Conservation (phyloP, 1,139 yeast species). For the Geotrichum restrictum region DNA sequence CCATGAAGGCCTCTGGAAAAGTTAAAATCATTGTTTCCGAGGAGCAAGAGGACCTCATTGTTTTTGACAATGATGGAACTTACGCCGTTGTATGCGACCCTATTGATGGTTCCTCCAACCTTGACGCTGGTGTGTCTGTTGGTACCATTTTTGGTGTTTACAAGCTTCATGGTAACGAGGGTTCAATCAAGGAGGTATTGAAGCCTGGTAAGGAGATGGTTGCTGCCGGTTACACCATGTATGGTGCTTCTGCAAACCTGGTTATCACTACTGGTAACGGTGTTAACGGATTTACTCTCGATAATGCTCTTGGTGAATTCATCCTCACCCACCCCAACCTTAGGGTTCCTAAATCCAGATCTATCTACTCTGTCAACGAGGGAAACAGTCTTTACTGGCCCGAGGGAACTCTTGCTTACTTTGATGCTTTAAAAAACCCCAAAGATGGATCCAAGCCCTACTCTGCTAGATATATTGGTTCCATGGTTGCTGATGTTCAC, state of each 20-base stretch:
- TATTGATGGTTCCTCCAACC: conserved; percentile 92
- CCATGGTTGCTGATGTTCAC: conserved; percentile 98
- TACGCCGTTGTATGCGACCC: conserved; percentile 98
- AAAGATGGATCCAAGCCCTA: conserved; percentile 74
- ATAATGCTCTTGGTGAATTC: conserved; percentile 89
- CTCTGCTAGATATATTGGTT: conserved; percentile 91
- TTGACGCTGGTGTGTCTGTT: conserved; percentile 98
- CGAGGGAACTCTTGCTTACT: conserved; percentile 60
- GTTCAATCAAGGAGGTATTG: conserved; percentile 83
- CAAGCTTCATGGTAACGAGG: conserved; percentile 63
- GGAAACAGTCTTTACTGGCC: conserved; percentile 91
- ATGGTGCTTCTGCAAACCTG: conserved; percentile 94
- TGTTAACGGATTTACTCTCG: conserved; percentile 92
- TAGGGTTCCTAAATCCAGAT: conserved; percentile 58
- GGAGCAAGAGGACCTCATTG: conserved; percentile 93
- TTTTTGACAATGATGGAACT: conserved; percentile 79
- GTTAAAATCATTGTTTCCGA: conserved; percentile 89
- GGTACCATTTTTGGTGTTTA: conserved; percentile 96
- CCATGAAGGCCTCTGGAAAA: conserved; percentile 90
- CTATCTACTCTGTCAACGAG: conserved; percentile 90
- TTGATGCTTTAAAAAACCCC: conserved; percentile 73
- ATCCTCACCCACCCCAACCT: conserved; percentile 83
- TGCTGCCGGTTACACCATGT: conserved; percentile 98
- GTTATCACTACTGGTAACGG: conserved; percentile 90
- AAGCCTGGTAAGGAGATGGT: conserved; percentile 92